phyloP scores from a whole-genome alignment of 2,329 filamentous ascomycete genomes.

The Xylaria sp. region DNA sequence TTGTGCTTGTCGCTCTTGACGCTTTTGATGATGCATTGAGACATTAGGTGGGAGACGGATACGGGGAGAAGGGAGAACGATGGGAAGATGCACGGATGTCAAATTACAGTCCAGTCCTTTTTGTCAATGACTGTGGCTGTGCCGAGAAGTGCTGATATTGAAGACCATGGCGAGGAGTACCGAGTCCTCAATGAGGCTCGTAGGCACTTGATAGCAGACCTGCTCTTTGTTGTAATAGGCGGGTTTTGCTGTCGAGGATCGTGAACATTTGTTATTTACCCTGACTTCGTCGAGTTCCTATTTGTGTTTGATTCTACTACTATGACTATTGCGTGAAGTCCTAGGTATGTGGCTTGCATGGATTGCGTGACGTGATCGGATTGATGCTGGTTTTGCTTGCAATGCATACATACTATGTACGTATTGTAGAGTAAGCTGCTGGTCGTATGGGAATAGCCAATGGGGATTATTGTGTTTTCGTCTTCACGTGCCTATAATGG shows the following conservation, averaged over 20 bases:
- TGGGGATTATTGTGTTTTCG: not conserved
- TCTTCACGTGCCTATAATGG: not conserved
- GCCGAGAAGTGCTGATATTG: conserved; percentile 98
- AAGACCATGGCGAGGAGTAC: conserved; percentile 55
- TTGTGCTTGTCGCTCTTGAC: conserved; percentile 14
- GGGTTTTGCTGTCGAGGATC: conserved; percentile 48
- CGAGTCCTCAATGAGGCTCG: conserved; percentile 46
- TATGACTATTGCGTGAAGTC: not conserved
- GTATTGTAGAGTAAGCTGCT: not conserved
- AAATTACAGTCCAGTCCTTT: conserved; percentile 93
- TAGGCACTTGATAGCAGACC: conserved; percentile 47
- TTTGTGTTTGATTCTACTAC: not conserved
- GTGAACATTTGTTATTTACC: conserved; percentile 45
- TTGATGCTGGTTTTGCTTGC: not conserved
- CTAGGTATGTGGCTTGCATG: not conserved
- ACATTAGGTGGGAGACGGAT: no score
- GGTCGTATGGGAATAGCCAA: not conserved
- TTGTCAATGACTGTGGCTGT: conserved; percentile 85
- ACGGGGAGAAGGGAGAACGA: not conserved
- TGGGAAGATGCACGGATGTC: conserved; percentile 87
- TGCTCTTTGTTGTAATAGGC: conserved; percentile 34
- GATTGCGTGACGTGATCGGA: conserved; percentile 3
- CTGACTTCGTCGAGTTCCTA: not conserved
- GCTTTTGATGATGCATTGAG: not conserved
- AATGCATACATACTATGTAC: no score